Conservation (phyloP, 2,329 filamentous ascomycete species). For the Ceratocystis destructans region DNA sequence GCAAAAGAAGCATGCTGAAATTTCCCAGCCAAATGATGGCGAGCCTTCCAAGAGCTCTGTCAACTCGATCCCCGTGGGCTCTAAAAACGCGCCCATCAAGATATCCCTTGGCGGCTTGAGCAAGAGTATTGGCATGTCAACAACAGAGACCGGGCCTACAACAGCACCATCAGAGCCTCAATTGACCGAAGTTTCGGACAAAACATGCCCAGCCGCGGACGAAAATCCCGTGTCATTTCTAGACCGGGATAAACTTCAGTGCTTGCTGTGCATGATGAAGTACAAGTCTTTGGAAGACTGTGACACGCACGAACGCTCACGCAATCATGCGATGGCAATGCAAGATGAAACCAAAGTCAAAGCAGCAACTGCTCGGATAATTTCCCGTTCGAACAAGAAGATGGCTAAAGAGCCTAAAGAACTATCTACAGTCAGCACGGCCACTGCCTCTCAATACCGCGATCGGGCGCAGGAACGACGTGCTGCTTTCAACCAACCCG, state of each 20-base stretch:
- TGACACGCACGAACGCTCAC: conserved; percentile 31
- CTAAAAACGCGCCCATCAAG: conserved; percentile 23
- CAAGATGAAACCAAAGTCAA: conserved; percentile 35
- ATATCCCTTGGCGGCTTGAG: conserved; percentile 24
- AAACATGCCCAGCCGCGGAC: conserved; percentile 9
- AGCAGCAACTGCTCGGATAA: conserved; percentile 31
- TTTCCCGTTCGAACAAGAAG: conserved; percentile 25
- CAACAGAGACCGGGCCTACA: conserved; percentile 8
- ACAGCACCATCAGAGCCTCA: not conserved
- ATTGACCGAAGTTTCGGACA: not conserved
- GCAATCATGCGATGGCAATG: conserved; percentile 31
- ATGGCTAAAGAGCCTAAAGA: conserved; percentile 22
- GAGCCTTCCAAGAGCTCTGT: conserved; percentile 9
- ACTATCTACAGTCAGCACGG: conserved; percentile 19
- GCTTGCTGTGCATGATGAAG: conserved; percentile 35
- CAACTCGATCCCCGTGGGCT: conserved; percentile 8
- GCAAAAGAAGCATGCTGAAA: conserved; percentile 33
- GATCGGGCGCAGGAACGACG: conserved; percentile 57
- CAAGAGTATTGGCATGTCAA: conserved; percentile 3
- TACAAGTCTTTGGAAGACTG: conserved; percentile 33
- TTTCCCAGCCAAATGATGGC: conserved; percentile 21
- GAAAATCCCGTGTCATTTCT: conserved; percentile 36
- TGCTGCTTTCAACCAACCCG: conserved; percentile 46
- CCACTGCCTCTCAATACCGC: conserved; percentile 34
- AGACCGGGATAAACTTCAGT: conserved; percentile 38